Base-by-base conservation (phyloP, 2,329 filamentous ascomycete genomes). In the Fusarium keratoplasticum region DNA sequence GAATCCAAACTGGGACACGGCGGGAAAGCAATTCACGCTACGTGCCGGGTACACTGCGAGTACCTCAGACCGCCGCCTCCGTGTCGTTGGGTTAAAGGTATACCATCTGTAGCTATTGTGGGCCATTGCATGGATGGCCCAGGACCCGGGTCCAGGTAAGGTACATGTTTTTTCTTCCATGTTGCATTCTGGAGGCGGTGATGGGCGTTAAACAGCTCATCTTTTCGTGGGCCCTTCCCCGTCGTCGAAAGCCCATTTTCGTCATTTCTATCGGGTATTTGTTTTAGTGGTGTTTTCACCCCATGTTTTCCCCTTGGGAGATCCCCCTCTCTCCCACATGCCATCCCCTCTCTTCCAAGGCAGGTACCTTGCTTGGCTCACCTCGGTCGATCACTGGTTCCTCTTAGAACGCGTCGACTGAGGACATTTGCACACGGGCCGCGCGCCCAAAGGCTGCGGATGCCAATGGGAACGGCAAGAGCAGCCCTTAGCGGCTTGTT, bases 401-500 rank as follows among this genome's bases (percentile, higher is more conserved):
- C 61, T 62, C 22, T 55, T 35, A 72, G 63, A 62, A 64, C 61
- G 47, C 52, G 63, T 61, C 59, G 57, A 65, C 42, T 57, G 63
- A 44, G 59, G 52, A 62, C 38, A 62, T 52, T 65, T 57, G 61
- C 42, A 74, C 64, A 72, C 57, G 68, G 72, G 62, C 62, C 72
- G 55, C 52, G 44, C 55, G 50, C 68, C 60, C 61, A 61, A 64
- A 72, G 61, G 57, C 63, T 67, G 35, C 61, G 61, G 64, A 77
- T 76, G 52, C 66, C 61, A 74, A 72, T 76, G 66, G 68, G 61
- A 64, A 62, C 60, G 61, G 67, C 67, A 71, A 72, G 64, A 74
- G 55, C 61, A 74, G 58, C 58, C 68, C 67, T 75, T 77, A 76
- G 76, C 70, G 76, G 67, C 73, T 68, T 55, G 65, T 72, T 62